These are phyloP conservation scores for Pleurotus djamor DNA, from an alignment of 768 basidiomycete genomes.

Conservation along the genomic window DNA sequence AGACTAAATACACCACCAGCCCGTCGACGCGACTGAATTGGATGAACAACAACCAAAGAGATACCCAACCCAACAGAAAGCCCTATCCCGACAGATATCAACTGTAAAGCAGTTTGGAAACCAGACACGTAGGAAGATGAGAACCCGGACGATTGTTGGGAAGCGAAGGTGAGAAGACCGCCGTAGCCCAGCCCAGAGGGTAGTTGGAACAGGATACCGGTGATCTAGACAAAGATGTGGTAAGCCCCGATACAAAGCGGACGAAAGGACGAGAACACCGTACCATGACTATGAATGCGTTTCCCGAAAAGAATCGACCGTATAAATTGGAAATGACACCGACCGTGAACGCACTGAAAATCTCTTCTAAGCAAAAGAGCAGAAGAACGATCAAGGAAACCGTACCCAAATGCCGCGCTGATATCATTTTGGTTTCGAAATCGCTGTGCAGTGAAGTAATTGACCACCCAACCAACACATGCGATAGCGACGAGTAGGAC, in stretches of 20 bases:
- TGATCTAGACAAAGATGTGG: conserved; percentile 38
- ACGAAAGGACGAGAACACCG: conserved; percentile 12
- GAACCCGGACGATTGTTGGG: conserved; percentile 49
- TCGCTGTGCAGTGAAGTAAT: conserved; percentile 62
- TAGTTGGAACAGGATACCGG: conserved; percentile 82
- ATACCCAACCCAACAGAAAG: conserved; percentile 80
- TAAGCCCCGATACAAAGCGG: background rate
- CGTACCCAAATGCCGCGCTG: conserved; percentile 70
- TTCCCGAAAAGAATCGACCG: conserved; percentile 68
- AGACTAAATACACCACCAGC: conserved; percentile 65
- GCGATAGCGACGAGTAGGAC: conserved; percentile 57
- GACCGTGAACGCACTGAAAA: conserved; percentile 67
- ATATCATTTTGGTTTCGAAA: conserved; percentile 75
- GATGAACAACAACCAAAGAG: conserved; percentile 64
- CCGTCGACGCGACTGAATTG: conserved; percentile 54
- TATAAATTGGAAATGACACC: conserved; percentile 79
- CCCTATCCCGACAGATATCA: conserved; percentile 76
- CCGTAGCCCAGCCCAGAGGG: conserved; percentile 81
- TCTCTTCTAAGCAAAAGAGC: conserved; percentile 7
- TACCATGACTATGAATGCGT: conserved; percentile 83
- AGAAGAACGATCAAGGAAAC: conserved; percentile 4
- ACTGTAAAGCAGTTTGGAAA: conserved; percentile 73
- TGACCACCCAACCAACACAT: conserved; percentile 75
- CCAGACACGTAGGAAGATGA: conserved; percentile 61
- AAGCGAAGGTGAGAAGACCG: conserved; percentile 72